Evolutionary conservation across 768 basidiomycete genomes (phyloP), one percentile per base, ranked within the genome.

Genomic region (Kwoniella sp.): DNA sequence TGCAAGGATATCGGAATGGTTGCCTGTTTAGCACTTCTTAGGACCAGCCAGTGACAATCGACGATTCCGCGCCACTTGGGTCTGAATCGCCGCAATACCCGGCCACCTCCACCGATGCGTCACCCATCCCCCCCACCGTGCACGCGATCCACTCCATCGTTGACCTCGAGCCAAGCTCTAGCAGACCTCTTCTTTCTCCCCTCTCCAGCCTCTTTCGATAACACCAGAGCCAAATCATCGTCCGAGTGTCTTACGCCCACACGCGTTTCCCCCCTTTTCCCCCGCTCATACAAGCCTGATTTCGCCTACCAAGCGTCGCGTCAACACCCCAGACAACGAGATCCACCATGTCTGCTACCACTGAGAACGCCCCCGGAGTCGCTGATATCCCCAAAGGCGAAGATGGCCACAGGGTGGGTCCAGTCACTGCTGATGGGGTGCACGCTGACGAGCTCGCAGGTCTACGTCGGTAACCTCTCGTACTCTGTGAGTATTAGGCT

Each of bases 381-480:
- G 50, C 52, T 47, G 52, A 54, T 38, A 46, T 54, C 45, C 52
- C 52, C 29, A 54, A 54, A 38, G 52, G 34, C 14, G 52, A 54
- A 10, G 52, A 54, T 25, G 52, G 52, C 19, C 42, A 54, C 38
- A 46, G 52, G 46, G 52, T 54, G 31, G 47, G 52, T 38, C 15
- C 14, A 36, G 14, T 36, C 39, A 5, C 4, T 40, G 17, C 5
- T 40, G 4, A 22, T 40, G 5, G 5, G 25, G n/a, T 32, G 31
- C 31, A 15, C 8, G 28, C 43, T 44, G 28, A 44, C 20, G 11
- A 31, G 5, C 8, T 0, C 10, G 9, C 36, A 74, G 73, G 67
- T 74, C 55, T 71, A 70, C 61, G 53, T 74, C 47, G 73, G 70
- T 31, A 74, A 74, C 58, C 63, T 74, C 46, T 39, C 70, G 25